These are phyloP conservation scores for Globisporangium cystogenes DNA, from an alignment of 352 stramenopile genomes.

Conservation along the genomic window DNA sequence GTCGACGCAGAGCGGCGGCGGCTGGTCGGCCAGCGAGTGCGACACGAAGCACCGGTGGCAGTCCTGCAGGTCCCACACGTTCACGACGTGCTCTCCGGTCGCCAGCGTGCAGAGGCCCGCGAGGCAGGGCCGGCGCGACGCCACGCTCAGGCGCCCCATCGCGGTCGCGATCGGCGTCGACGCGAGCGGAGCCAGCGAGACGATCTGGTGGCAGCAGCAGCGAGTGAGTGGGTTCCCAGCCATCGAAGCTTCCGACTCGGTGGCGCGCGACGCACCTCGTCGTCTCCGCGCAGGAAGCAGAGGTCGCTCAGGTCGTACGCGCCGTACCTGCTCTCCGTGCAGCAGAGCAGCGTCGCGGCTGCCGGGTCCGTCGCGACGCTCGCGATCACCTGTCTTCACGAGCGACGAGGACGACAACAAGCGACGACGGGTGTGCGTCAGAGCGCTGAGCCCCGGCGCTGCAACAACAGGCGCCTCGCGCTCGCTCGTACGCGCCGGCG, in stretches of 20 bases:
- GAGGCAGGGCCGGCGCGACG: conserved; percentile 42
- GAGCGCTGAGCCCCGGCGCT: too few relatives aligned
- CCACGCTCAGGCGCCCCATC: conserved; percentile 35
- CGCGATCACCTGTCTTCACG: conserved; percentile 36
- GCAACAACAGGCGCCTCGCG: too few relatives aligned
- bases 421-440: too few relatives aligned
- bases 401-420: not conserved
- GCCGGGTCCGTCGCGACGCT: conserved; percentile 40
- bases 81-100: conserved; percentile 34
- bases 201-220: conserved; percentile 15
- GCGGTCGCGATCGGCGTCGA: conserved; percentile 37
- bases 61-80: conserved; percentile 59
- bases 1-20: conserved; percentile 37
- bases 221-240: too few relatives aligned
- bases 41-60: conserved; percentile 53
- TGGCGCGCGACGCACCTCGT: conserved; percentile 34
- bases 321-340: conserved; percentile 52
- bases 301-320: conserved; percentile 71
- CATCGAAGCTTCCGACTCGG: too few relatives aligned
- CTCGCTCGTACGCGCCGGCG: conserved; percentile 27
- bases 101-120: conserved; percentile 33
- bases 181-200: conserved; percentile 32
- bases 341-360: conserved; percentile 48
- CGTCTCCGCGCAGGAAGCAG: conserved; percentile 55
- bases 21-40: conserved; percentile 36